A percentile compares a stretch with the other conserved stretches of the same genome.
Evolutionary conservation across 768 basidiomycete species (phyloP).

Genomic region (Calocybe indica): DNA sequence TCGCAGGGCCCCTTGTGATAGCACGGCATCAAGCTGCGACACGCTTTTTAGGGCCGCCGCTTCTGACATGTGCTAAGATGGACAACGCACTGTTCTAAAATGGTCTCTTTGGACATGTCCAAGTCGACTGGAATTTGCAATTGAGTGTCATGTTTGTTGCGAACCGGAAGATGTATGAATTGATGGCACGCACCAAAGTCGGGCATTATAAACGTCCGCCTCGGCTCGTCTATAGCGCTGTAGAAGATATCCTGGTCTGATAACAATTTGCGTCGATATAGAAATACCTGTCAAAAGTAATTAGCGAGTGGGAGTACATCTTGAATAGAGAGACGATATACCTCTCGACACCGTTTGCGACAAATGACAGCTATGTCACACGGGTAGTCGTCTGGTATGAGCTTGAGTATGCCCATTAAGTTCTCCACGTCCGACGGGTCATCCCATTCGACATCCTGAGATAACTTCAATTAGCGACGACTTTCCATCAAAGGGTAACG

Average conservation of each 20-base stretch:
- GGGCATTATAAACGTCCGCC: conserved; percentile 1
- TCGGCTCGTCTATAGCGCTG: not conserved
- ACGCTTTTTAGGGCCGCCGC: too few relatives aligned
- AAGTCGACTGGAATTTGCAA: not conserved
- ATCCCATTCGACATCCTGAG: conserved; percentile 20
- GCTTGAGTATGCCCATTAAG: conserved; percentile 30
- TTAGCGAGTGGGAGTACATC: conserved; percentile 12
- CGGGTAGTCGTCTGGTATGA: conserved; percentile 39
- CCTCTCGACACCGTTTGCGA: conserved; percentile 42
- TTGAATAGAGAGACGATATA: conserved; percentile 16
- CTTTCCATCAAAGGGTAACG: not conserved
- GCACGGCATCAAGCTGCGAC: conserved; percentile 31
- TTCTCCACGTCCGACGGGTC: conserved; percentile 15
- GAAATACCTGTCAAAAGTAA: conserved; percentile 14
- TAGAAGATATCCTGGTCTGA: conserved; percentile 8
- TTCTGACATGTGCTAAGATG: not conserved
- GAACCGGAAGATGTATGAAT: not conserved
- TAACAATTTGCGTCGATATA: conserved; percentile 16
- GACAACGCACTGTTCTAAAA: not conserved
- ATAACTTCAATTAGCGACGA: not conserved
- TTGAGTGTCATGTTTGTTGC: not conserved
- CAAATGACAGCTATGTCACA: conserved; percentile 46
- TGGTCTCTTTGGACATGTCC: not conserved
- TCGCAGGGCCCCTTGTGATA: conserved; percentile 44
- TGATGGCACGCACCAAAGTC: conserved; percentile 3